phyloP scores from a whole-genome alignment of 176 grass and related monocot genomes.

The Miscanthus lutarioriparius region DNA sequence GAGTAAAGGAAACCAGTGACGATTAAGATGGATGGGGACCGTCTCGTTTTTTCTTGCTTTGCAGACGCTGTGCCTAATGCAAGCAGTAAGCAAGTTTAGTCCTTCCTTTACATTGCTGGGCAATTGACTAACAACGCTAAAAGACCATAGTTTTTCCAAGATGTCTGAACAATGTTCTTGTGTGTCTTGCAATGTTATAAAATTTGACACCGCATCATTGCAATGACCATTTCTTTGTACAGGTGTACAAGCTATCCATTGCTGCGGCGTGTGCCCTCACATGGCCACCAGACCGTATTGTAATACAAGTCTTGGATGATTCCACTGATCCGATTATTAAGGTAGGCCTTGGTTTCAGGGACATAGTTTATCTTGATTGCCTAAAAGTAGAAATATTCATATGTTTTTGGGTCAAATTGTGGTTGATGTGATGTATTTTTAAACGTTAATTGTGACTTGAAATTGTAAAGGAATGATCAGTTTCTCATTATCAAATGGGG shows the following conservation, averaged over 20 bases:
- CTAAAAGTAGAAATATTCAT: background rate
- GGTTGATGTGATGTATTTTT: background rate
- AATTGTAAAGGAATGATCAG: background rate
- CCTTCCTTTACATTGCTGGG: background rate
- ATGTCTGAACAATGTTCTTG: conserved; percentile 25
- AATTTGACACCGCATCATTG: conserved; percentile 11
- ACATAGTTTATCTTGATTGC: conserved; percentile 21
- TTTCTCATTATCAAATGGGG: background rate
- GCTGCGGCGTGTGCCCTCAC: conserved; percentile 66
- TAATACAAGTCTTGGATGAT: conserved; percentile 82
- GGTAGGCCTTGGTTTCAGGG: conserved; percentile 45
- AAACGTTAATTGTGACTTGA: background rate
- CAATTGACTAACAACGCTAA: background rate
- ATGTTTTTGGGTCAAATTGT: background rate
- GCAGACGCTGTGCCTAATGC: background rate
- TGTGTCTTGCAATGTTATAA: background rate
- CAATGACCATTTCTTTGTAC: conserved; percentile 28
- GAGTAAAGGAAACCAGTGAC: background rate
- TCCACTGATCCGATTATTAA: conserved; percentile 72
- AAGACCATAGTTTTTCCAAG: background rate
- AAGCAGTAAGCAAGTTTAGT: background rate
- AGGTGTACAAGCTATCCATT: conserved; percentile 78
- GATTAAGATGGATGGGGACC: background rate
- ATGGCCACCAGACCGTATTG: conserved; percentile 69
- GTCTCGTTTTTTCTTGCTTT: background rate